Conservation (phyloP, 495 filamentous ascomycete genomes). For the Bombardia bombarda region DNA sequence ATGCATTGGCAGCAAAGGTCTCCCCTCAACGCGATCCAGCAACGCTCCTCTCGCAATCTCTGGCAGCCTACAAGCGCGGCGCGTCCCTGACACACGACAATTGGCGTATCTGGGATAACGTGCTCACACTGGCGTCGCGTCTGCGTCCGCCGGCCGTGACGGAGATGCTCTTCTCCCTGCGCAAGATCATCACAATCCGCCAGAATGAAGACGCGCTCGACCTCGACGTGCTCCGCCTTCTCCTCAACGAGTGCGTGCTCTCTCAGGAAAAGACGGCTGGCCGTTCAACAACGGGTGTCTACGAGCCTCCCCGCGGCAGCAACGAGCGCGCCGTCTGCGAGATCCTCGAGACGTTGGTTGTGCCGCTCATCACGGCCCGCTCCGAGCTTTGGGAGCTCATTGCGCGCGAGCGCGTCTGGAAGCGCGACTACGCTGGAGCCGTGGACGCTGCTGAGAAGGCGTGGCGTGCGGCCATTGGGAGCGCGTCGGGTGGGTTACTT, state of each 20-base stretch:
- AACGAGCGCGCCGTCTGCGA: conserved; percentile 51
- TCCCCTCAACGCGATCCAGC: conserved; percentile 34
- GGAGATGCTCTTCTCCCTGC: conserved; percentile 66
- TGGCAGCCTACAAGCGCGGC: conserved; percentile 76
- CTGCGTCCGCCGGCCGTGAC: conserved; percentile 63
- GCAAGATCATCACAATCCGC: conserved; percentile 68
- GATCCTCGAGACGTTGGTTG: conserved; percentile 61
- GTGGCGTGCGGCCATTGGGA: conserved; percentile 62
- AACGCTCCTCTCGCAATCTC: conserved; percentile 61
- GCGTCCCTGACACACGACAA: conserved; percentile 72
- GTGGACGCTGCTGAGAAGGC: conserved; percentile 81
- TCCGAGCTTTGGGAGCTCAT: conserved; percentile 68
- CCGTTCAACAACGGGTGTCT: conserved; percentile 24
- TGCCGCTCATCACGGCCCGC: conserved; percentile 76
- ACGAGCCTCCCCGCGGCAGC: conserved; percentile 38
- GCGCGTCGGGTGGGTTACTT: conserved; percentile 14
- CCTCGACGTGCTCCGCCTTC: conserved; percentile 54
- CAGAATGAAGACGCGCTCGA: conserved; percentile 70
- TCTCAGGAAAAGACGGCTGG: conserved; percentile 13
- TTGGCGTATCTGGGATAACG: conserved; percentile 92
- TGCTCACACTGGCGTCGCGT: conserved; percentile 75
- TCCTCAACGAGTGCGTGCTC: conserved; percentile 62
- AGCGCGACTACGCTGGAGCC: conserved; percentile 56
- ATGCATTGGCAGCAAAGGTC: neutral
- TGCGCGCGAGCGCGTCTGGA: conserved; percentile 61